Evolutionary conservation across 768 basidiomycete genomes (phyloP), one percentile per base, ranked within the genome.

Genomic region (Russula lepida): DNA sequence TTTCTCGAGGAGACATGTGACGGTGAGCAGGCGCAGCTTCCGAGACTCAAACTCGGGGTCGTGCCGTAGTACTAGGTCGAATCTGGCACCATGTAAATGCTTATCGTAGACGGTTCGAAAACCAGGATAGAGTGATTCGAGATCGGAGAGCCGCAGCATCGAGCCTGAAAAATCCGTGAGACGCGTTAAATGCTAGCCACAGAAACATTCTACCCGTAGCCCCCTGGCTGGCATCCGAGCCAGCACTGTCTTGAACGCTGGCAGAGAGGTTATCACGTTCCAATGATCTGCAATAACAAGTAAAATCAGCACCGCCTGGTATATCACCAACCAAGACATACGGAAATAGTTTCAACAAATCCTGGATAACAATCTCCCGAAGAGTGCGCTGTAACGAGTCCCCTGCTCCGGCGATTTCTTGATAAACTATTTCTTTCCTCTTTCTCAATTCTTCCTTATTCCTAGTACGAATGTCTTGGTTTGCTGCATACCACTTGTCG

Each of bases 11-110:
- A 61, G 49, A n/a, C 56, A 43, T 27, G 8, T 37, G 6, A 56
- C n/a, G 12, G 54, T 8, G 49, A 61, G n/a, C 12, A 61, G 27
- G 33, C 54, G 54, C 19, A 55, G 17, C 27, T 61, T 61, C n/a
- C n/a, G 49, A 23, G 30, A 56, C 25, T 51, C 48, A n/a, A 61
- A 61, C 23, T 23, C 21, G 4, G 35, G 11, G 33, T 56, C 49
- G 13, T 39, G 54, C 25, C 32, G 23, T 19, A 44, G 21, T 7
- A 27, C 25, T 1, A 8, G 27, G 49, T 50, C 41, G 9, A 61
- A 61, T 37, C 41, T 46, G 3, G 59, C 60, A 15, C 28, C 17
- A n/a, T 60, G 25, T 4, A 54, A 12, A 39, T 60, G 33, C 33
- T 13, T 60, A 4, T 15, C 4, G 41, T 60, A 60, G 27, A 53